Percentiles rank a stretch among this genome's conserved stretches.
Evolutionary conservation across 257 asterid species (phyloP).

Genomic region (Solanum piurae): DNA sequence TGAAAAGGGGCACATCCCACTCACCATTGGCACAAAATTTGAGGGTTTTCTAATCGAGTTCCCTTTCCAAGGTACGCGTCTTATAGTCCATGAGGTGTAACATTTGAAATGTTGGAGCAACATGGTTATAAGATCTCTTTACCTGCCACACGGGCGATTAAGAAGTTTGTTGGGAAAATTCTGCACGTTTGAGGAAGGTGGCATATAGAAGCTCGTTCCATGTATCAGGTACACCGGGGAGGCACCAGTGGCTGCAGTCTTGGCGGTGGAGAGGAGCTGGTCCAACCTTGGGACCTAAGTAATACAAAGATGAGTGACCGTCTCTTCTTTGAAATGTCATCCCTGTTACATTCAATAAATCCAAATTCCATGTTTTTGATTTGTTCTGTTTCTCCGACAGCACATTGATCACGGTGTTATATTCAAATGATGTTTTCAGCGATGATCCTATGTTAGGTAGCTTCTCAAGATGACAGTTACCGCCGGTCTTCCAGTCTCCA

Average conservation of each 20-base stretch:
- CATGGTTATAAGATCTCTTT: not conserved
- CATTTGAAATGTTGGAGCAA: not conserved
- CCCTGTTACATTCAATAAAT: not conserved
- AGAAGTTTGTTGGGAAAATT: not conserved
- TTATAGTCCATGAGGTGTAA: not conserved
- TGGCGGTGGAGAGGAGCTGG: conserved; percentile 2
- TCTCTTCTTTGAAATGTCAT: conserved; percentile 1
- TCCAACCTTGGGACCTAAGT: not conserved
- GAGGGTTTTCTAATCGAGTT: not conserved
- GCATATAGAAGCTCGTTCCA: conserved; percentile 9
- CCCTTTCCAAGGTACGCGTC: not conserved
- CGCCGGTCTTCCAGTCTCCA: conserved; percentile 15
- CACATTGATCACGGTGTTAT: not conserved
- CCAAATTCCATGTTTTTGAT: not conserved
- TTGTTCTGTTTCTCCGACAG: not conserved
- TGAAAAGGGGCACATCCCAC: not conserved
- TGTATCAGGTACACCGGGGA: conserved; percentile 8
- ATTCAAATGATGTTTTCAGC: not conserved
- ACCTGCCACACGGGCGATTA: not conserved
- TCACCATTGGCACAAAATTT: not conserved
- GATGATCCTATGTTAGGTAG: conserved; percentile 3
- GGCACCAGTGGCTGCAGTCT: conserved; percentile 14
- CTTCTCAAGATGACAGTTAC: conserved; percentile 8
- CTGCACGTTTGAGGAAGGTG: not conserved
- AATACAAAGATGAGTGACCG: not conserved